These are phyloP conservation scores for Lipomyces orientalis DNA, from an alignment of 805 yeast species.

Conservation along the genomic window DNA sequence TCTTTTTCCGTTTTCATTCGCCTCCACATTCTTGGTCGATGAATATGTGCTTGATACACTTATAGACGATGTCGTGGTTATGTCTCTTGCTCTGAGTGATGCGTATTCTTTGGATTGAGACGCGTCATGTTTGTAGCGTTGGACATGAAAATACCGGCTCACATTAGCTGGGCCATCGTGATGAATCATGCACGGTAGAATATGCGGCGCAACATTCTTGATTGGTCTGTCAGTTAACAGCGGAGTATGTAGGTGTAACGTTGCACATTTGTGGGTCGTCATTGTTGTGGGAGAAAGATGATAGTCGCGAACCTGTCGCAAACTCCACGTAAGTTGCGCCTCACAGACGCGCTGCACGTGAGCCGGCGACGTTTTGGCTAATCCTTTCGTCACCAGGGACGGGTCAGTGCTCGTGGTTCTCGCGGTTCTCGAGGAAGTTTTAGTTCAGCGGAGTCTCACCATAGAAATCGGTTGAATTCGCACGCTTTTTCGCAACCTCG, in stretches of 20 bases:
- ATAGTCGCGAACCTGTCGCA: background rate
- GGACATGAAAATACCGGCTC: slow-evolving; percentile 17
- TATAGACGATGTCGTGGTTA: background rate
- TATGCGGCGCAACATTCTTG: slow-evolving; percentile 13
- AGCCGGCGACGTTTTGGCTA: background rate
- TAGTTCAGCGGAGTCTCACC: background rate
- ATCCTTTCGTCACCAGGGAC: background rate
- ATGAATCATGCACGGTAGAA: slow-evolving; percentile 30
- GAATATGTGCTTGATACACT: background rate
- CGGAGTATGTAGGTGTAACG: background rate
- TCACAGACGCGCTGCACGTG: background rate
- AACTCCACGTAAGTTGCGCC: background rate
- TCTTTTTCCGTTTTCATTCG: background rate
- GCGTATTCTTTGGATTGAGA: background rate
- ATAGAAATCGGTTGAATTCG: background rate
- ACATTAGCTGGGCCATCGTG: slow-evolving; percentile 33
- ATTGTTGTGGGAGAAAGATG: background rate
- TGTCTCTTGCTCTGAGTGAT: background rate
- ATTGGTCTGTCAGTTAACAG: background rate
- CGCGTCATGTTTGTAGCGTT: background rate
- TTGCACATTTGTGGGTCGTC: background rate
- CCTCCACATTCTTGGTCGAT: background rate
- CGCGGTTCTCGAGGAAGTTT: background rate
- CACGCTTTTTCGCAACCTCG: background rate
- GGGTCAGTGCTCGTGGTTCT: background rate